Base-by-base conservation (phyloP, 495 filamentous ascomycete species). In the Tuber aestivum region DNA sequence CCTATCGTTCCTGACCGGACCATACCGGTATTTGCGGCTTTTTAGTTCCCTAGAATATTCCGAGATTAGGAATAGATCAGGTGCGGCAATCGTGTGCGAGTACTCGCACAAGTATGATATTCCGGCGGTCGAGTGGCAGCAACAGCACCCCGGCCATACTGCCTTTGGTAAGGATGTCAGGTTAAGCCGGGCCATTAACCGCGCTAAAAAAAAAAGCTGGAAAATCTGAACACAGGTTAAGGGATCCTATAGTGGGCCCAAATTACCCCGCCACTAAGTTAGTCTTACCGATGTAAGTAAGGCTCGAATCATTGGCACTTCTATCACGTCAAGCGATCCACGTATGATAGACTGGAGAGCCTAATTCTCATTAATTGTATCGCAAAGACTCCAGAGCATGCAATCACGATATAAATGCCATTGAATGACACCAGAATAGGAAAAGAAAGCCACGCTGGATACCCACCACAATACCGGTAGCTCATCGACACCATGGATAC, bases 321-420 rank as follows among this genome's bases (percentile, higher is more conserved):
- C 48, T n/a, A n/a, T 23, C 48, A 12, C 27, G 12, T 32, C 27
- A 16, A 65, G 27, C n/a, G 3, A 65, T 65, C 56, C 56, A 65
- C 32, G n/a, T n/a, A n/a, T n/a, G n/a, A n/a, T n/a, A n/a, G n/a
- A n/a, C 18, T 14, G 3, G 56, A 61, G 50, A 32, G 3, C 27
- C n/a, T 27, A 32, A 65, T 32, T 32, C 32, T 27, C 32, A 32
- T 65, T 65, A 65, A 65, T 32, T 65, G 48, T 56, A 65, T 65
- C 56, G 56, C 56, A 65, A 65, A 65, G 56, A 65, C 56, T 65
- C 56, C 56, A 65, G 56, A 32, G 56, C n/a, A 65, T 65, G 56
- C 56, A 65, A 65, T 32, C 27, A 65, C n/a, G 56, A 65, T 18
- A 65, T 65, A 65, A 32, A 65, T 18, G n/a, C 56, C 6, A 65